Percentiles rank a stretch among this genome's conserved stretches.
These are phyloP conservation scores for Micromonas commoda DNA, from an alignment of 139 green algal species.

Conservation along the genomic window DNA sequence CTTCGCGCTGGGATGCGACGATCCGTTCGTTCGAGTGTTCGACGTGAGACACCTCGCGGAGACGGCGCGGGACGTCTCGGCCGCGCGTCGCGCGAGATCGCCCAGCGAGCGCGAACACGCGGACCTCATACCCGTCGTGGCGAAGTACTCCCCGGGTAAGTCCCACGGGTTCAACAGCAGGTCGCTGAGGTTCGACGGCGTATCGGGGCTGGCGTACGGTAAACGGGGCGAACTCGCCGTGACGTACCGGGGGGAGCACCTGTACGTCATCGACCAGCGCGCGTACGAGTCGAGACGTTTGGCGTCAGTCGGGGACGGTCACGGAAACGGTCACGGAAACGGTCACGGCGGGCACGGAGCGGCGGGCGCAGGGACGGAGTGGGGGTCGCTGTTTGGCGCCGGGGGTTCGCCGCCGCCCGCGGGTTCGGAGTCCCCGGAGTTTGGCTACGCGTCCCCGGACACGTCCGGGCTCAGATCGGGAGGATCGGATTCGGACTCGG, in stretches of 20 bases:
- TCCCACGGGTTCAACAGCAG: background rate
- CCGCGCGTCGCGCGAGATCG: background rate
- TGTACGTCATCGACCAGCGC: constrained; percentile 22
- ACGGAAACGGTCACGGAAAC: background rate
- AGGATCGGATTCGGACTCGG: too few relatives aligned
- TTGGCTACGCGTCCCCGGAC: background rate
- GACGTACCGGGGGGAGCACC: constrained; percentile 16
- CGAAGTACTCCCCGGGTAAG: background rate
- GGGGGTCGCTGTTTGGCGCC: too few relatives aligned
- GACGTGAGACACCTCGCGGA: constrained; percentile 16
- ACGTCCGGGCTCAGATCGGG: background rate
- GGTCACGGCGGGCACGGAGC: background rate
- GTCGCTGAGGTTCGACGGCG: constrained; percentile 7
- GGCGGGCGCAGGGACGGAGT: background rate
- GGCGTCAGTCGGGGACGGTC: background rate
- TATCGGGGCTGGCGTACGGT: constrained; percentile 17
- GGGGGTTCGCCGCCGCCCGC: too few relatives aligned
- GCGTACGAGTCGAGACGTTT: background rate
- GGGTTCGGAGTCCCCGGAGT: background rate
- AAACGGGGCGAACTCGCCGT: background rate
- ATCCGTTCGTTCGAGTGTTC: constrained; percentile 10
- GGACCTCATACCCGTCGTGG: background rate
- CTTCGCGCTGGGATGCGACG: constrained; percentile 1
- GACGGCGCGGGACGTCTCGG: background rate
- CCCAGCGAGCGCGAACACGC: background rate